Conservation (phyloP, 108 stramenopile genomes). For the Cyclotella sp. region DNA sequence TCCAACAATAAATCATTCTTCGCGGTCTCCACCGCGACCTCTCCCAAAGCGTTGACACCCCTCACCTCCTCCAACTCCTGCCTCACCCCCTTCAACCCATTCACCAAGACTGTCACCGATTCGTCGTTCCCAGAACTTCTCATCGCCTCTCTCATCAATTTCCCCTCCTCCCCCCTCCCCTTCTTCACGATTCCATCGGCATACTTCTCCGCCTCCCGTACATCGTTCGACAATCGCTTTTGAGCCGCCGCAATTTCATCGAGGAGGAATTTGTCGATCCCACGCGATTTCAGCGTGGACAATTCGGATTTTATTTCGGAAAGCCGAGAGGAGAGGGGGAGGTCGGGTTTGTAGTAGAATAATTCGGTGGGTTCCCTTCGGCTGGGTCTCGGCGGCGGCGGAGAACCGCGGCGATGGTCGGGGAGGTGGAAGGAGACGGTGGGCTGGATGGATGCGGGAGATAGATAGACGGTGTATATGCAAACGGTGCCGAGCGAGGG, state of each 20-base stretch:
- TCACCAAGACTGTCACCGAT: not conserved
- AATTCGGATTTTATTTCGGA: conserved; percentile 19
- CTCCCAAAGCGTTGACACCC: conserved; percentile 1
- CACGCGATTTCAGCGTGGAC: not conserved
- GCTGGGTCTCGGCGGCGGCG: too few species aligned
- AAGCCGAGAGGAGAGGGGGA: conserved; percentile 9
- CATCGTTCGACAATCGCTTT: conserved; percentile 1
- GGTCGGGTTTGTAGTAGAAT: conserved; percentile 11
- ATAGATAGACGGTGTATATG: too few species aligned
- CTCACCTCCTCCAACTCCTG: conserved; percentile 23
- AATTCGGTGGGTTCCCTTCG: not conserved
- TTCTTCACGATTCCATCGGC: conserved; percentile 9
- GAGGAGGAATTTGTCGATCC: conserved; percentile 10
- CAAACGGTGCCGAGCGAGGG: too few species aligned
- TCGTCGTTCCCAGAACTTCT: not conserved
- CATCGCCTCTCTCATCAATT: conserved; percentile 7
- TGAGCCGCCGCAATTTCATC: conserved; percentile 8
- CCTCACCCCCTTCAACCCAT: conserved; percentile 11
- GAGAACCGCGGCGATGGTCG: too few species aligned
- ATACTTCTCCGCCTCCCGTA: not conserved
- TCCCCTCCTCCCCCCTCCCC: conserved; percentile 7
- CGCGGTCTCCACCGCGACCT: not conserved
- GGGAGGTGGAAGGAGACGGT: too few species aligned
- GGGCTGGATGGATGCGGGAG: too few species aligned
- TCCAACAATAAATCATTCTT: conserved; percentile 22